These are phyloP conservation scores for Dalbergia cochinchinensis DNA, from an alignment of 306 rosid species.

Conservation along the genomic window DNA sequence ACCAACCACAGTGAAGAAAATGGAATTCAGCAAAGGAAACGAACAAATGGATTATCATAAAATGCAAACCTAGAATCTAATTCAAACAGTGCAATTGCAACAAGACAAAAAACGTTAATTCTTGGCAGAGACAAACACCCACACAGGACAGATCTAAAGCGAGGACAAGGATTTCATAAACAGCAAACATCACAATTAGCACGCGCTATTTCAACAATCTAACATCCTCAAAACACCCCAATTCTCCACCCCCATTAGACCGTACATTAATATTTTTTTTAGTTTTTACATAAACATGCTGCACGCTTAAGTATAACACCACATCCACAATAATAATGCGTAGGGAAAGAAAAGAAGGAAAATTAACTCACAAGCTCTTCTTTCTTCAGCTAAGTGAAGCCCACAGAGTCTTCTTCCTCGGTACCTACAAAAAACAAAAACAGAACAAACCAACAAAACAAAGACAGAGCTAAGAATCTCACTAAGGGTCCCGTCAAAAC, in stretches of 20 bases:
- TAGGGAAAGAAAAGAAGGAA: constrained; percentile 7
- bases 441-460: background rate
- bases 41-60: constrained; percentile 2
- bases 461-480: background rate
- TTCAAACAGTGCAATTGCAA: background rate
- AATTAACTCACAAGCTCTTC: constrained; percentile 47
- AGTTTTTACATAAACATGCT: background rate
- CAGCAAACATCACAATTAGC: constrained; percentile 28
- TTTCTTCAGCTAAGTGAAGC: constrained; percentile 36
- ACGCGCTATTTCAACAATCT: constrained; percentile 17
- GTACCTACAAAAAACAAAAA: constrained; percentile 42
- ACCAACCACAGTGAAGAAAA: background rate
- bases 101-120: constrained; percentile 16
- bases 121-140: constrained; percentile 1
- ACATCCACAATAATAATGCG: background rate
- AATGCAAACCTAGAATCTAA: constrained; percentile 20
- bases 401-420: constrained; percentile 8
- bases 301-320: background rate
- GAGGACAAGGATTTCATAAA: background rate
- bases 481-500: constrained; percentile 39
- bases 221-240: background rate
- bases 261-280: background rate
- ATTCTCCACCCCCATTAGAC: background rate
- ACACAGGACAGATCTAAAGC: constrained; percentile 61
- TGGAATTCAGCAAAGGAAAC: background rate